These are phyloP conservation scores for Lachnellula hyalina DNA, from an alignment of 2,329 filamentous ascomycete genomes.

Conservation along the genomic window DNA sequence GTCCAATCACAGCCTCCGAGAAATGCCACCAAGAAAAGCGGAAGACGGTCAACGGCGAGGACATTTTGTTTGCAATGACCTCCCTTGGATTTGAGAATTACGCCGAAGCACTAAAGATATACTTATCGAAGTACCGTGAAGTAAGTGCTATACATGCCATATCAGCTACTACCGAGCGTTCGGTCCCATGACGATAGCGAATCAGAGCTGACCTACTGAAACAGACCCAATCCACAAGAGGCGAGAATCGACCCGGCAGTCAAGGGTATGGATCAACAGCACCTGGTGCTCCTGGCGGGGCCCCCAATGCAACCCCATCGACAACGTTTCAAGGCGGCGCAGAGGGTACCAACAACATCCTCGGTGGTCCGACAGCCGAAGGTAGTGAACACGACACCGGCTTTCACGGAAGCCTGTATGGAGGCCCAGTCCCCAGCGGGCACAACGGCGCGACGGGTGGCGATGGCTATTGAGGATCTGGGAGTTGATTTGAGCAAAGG, in stretches of 20 bases:
- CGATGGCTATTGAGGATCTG: slow-evolving; percentile 23
- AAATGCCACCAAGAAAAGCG: slow-evolving; percentile 99
- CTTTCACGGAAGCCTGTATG: slow-evolving; percentile 37
- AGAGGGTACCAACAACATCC: slow-evolving; percentile 31
- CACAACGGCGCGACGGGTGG: slow-evolving; percentile 49
- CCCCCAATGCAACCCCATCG: slow-evolving; percentile 27
- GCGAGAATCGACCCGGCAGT: slow-evolving; percentile 49
- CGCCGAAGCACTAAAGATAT: slow-evolving; percentile 95
- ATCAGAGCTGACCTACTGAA: slow-evolving; percentile 29
- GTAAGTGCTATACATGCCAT: slow-evolving; percentile 50
- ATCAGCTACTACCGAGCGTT: slow-evolving; percentile 2
- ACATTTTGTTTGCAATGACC: slow-evolving; percentile 98
- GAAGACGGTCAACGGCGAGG: slow-evolving; percentile 98
- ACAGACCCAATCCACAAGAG: slow-evolving; percentile 74
- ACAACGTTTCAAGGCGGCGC: slow-evolving; percentile 26
- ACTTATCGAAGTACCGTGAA: slow-evolving; percentile 95
- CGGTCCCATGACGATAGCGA: slow-evolving; percentile 6
- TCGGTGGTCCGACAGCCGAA: slow-evolving; percentile 29
- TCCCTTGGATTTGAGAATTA: slow-evolving; percentile 99
- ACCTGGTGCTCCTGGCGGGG: slow-evolving; percentile 35
- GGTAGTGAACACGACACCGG: slow-evolving; percentile 31
- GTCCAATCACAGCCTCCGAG: slow-evolving; percentile 69
- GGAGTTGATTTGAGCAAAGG: slow-evolving; percentile 7
- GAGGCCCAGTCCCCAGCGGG: slow-evolving; percentile 45
- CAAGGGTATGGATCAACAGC: slow-evolving; percentile 45